Conservation (phyloP, 228 moss, liverwort and hornwort species). For the Sphagnum fallax region DNA sequence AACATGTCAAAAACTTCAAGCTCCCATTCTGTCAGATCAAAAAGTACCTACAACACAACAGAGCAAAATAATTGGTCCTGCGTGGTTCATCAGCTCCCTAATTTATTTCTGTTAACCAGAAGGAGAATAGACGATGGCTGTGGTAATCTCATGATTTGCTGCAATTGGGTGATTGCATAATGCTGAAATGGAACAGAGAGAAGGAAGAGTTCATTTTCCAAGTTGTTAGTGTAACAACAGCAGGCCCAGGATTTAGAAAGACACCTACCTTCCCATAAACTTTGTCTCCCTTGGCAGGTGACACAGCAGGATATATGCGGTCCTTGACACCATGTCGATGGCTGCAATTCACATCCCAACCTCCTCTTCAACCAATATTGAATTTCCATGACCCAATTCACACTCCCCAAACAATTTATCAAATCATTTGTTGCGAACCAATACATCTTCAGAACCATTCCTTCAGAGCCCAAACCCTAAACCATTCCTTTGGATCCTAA, state of each 20-base stretch:
- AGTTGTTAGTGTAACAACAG: not conserved
- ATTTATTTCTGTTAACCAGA: not conserved
- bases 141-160: not conserved
- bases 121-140: not conserved
- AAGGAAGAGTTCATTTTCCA: not conserved
- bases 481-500: not conserved
- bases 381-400: not conserved
- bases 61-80: not conserved
- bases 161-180: not conserved
- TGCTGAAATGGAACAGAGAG: not conserved
- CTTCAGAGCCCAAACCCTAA: not conserved
- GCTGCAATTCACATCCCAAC: slow-evolving; percentile 27
- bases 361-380: not conserved
- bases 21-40: slow-evolving; percentile 67
- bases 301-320: slow-evolving; percentile 66
- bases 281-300: slow-evolving; percentile 37
- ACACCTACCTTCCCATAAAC: slow-evolving; percentile 70
- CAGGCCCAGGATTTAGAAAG: not conserved
- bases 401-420: not conserved
- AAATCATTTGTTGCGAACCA: not conserved
- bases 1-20: slow-evolving; percentile 62
- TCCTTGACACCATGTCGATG: slow-evolving; percentile 72
- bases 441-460: not conserved
- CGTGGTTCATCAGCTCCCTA: slow-evolving; percentile 4
- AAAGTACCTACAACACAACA: slow-evolving; percentile 54